Evolutionary conservation across 768 basidiomycete species (phyloP).

Genomic region (Termitomyces sp.): DNA sequence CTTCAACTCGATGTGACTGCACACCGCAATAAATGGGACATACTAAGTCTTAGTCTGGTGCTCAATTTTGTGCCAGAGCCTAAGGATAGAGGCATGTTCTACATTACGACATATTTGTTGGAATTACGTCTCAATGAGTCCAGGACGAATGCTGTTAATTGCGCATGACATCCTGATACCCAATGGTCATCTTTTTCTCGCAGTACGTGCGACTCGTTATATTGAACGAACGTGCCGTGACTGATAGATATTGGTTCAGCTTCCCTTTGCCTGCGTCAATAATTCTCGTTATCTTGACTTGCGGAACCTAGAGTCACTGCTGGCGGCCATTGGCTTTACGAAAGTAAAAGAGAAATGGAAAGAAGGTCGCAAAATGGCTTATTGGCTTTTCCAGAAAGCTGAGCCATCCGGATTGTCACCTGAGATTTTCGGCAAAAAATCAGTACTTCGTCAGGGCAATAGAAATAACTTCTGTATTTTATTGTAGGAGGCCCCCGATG

Average conservation of each 20-base stretch:
- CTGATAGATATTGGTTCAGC: conserved; percentile 35
- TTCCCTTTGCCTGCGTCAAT: conserved; percentile 79
- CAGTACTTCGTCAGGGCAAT: conserved; percentile 57
- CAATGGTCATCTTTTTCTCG: conserved; percentile 66
- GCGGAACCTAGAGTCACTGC: conserved; percentile 52
- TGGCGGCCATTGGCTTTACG: conserved; percentile 62
- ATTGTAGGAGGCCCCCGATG: conserved; percentile 18
- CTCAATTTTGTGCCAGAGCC: conserved; percentile 84
- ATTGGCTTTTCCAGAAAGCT: conserved; percentile 73
- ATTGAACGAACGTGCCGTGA: neutral
- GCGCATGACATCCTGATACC: conserved; percentile 53
- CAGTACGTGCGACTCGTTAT: conserved; percentile 39
- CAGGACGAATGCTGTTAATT: conserved; percentile 70
- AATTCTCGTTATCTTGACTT: conserved; percentile 84
- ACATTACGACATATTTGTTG: neutral
- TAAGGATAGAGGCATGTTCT: conserved; percentile 63
- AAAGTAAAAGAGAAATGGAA: conserved; percentile 61
- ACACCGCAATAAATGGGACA: conserved; percentile 63
- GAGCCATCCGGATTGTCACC: neutral
- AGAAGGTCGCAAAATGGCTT: conserved; percentile 78
- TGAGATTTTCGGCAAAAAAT: conserved; percentile 49
- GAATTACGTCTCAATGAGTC: conserved; percentile 1
- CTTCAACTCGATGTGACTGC: conserved; percentile 52
- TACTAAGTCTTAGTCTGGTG: conserved; percentile 84
- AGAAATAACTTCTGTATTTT: conserved; percentile 79